Evolutionary conservation across 108 stramenopile species (phyloP).

Genomic region (Pinguiococcus pyrenoidosus): DNA sequence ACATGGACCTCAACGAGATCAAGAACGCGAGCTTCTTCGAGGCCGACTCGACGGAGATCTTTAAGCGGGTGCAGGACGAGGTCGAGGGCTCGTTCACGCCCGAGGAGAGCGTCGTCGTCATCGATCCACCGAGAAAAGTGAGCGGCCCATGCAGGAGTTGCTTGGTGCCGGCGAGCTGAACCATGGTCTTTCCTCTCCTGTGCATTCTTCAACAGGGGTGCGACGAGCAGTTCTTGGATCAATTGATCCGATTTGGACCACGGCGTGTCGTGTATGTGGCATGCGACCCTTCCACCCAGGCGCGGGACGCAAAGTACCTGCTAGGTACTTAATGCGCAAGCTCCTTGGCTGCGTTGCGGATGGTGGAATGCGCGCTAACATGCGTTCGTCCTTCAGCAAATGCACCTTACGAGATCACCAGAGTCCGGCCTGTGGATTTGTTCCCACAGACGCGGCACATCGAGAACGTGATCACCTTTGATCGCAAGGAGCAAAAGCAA

Average conservation of each 20-base stretch:
- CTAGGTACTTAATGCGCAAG: too few species aligned
- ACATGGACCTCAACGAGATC: conserved; percentile 64
- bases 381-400: too few species aligned
- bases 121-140: conserved; percentile 73
- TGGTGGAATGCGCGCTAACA: too few species aligned
- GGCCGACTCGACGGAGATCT: conserved; percentile 77
- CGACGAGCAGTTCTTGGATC: conserved; percentile 68
- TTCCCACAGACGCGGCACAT: conserved; percentile 92
- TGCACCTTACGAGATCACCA: too few species aligned
- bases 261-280: conserved; percentile 79
- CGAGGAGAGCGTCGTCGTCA: conserved; percentile 70
- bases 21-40: conserved; percentile 68
- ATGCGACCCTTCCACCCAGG: conserved; percentile 85
- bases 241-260: conserved; percentile 70
- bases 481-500: too few species aligned
- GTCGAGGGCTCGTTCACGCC: conserved; percentile 42
- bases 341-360: too few species aligned
- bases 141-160: too few species aligned
- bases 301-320: conserved; percentile 71
- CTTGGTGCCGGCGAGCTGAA: too few species aligned
- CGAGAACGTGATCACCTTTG: conserved; percentile 86
- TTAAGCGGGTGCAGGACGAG: too few species aligned
- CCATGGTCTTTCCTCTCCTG: too few species aligned
- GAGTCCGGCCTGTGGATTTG: too few species aligned
- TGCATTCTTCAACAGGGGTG: too few species aligned